Evolutionary conservation across 2,329 filamentous ascomycete species (phyloP).

Genomic region (Cordyceps javanica): DNA sequence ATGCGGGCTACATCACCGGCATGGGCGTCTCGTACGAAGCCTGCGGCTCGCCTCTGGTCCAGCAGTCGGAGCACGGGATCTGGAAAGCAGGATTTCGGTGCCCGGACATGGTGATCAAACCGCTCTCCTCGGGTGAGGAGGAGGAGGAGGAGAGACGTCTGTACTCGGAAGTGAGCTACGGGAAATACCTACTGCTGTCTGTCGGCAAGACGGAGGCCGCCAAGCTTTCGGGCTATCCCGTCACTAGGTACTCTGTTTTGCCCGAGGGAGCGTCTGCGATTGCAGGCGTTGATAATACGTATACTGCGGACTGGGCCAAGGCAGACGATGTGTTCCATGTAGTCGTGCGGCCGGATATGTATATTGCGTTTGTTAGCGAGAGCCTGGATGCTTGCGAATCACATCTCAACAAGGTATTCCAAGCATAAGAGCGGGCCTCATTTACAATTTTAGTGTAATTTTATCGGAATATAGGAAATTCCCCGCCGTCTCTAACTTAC

Average conservation of each 20-base stretch:
- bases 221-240: background rate
- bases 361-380: conserved; percentile 22
- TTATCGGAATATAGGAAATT: too few species aligned
- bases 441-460: too few species aligned
- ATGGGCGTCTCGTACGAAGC: conserved; percentile 37
- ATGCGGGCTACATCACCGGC: conserved; percentile 42
- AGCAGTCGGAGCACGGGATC: conserved; percentile 26
- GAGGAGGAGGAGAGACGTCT: conserved; percentile 20
- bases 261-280: background rate
- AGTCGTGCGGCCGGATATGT: conserved; percentile 35
- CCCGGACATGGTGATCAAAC: conserved; percentile 29
- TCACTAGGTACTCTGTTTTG: conserved; percentile 4
- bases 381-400: background rate
- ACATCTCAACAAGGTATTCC: background rate
- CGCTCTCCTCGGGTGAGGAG: conserved; percentile 10
- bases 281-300: conserved; percentile 17
- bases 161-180: conserved; percentile 27
- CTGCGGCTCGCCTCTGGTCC: conserved; percentile 28
- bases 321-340: conserved; percentile 24
- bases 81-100: conserved; percentile 34
- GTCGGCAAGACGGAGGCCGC: conserved; percentile 10
- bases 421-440: too few species aligned
- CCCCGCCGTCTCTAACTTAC: background rate
- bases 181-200: conserved; percentile 25
- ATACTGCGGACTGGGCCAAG: conserved; percentile 25